A percentile compares a stretch with the other conserved stretches of the same genome.
Conservation (phyloP, 73 alveolate species). For the Tetrahymena thermophila region DNA sequence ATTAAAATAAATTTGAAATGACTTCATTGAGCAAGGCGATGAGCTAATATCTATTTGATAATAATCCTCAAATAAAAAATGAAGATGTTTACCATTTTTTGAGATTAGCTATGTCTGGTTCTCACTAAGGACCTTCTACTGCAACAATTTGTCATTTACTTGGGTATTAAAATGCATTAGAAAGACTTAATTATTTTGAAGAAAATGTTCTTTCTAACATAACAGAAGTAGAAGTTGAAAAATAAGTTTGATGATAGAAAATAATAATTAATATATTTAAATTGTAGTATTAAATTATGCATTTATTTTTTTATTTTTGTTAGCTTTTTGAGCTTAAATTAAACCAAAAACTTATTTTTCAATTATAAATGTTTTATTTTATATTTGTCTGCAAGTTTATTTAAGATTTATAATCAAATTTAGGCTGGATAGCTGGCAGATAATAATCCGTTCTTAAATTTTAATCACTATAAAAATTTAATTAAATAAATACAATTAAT, state of each 20-base stretch:
- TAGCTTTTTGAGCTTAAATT: too few relatives aligned
- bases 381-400: too few relatives aligned
- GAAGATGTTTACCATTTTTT: constrained; percentile 46
- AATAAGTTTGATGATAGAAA: neutral
- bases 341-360: too few relatives aligned
- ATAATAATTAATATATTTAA: neutral
- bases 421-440: too few relatives aligned
- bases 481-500: too few relatives aligned
- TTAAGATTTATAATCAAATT: too few relatives aligned
- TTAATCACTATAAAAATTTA: too few relatives aligned
- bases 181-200: constrained; percentile 12
- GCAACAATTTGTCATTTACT: constrained; percentile 43
- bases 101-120: constrained; percentile 45
- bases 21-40: constrained; percentile 20
- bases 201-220: neutral
- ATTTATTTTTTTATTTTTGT: too few relatives aligned
- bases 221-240: neutral
- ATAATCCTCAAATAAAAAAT: constrained; percentile 15
- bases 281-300: neutral
- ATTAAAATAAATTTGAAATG: constrained; percentile 1
- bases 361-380: too few relatives aligned
- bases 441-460: too few relatives aligned
- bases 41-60: constrained; percentile 39
- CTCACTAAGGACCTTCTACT: constrained; percentile 48
- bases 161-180: constrained; percentile 24